These are phyloP conservation scores for Trichoderma asperellum DNA, from an alignment of 2,329 filamentous ascomycete species.

Conservation along the genomic window DNA sequence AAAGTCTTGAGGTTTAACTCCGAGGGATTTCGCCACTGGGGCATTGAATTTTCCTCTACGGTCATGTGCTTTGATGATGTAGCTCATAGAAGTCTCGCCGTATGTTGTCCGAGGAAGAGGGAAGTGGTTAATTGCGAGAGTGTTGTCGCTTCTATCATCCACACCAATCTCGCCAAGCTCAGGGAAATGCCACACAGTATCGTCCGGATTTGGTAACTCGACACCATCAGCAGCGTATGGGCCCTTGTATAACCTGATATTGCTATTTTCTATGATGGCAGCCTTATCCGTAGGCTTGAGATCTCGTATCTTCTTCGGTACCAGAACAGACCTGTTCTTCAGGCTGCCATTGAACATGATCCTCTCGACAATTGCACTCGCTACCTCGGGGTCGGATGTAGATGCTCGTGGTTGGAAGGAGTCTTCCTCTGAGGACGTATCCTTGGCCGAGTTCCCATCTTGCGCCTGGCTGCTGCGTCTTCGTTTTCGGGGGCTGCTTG, in stretches of 20 bases:
- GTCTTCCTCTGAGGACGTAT: neutral
- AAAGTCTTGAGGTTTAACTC: slow-evolving; percentile 64
- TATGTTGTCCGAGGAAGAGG: slow-evolving; percentile 70
- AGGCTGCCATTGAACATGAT: slow-evolving; percentile 44
- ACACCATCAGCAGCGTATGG: slow-evolving; percentile 47
- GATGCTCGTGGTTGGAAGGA: slow-evolving; percentile 24
- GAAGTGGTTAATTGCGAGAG: slow-evolving; percentile 35
- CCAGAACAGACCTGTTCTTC: slow-evolving; percentile 33
- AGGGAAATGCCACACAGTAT: slow-evolving; percentile 39
- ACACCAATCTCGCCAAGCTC: slow-evolving; percentile 27
- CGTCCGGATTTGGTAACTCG: slow-evolving; percentile 32
- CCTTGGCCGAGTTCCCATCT: neutral
- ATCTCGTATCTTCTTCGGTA: slow-evolving; percentile 36
- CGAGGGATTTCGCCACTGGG: slow-evolving; percentile 64
- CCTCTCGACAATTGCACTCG: slow-evolving; percentile 40
- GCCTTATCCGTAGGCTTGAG: slow-evolving; percentile 39
- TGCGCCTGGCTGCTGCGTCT: slow-evolving; percentile 31
- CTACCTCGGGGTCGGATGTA: slow-evolving; percentile 40
- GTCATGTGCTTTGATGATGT: slow-evolving; percentile 78
- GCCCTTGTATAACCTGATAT: slow-evolving; percentile 70
- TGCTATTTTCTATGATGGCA: slow-evolving; percentile 67
- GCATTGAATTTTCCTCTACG: slow-evolving; percentile 81
- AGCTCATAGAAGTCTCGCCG: slow-evolving; percentile 73
- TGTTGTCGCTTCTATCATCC: slow-evolving; percentile 26
- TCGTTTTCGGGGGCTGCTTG: slow-evolving; percentile 45